Evolutionary conservation across 352 stramenopile species (phyloP).

Genomic region (Pelagophyceae sp.): DNA sequence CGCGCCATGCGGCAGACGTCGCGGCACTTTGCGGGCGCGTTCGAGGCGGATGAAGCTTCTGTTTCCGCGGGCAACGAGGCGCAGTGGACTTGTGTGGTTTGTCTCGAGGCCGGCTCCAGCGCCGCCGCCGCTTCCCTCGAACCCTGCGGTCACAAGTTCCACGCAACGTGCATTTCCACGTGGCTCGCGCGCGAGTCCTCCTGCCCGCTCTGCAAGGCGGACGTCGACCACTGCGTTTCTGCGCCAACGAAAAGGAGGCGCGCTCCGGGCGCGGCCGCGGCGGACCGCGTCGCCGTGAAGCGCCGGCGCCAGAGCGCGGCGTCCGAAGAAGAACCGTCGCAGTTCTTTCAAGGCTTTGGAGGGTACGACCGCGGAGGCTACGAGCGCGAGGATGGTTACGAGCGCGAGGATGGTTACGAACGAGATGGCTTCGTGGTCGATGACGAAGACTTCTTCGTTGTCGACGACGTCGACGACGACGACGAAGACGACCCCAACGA

Average conservation of each 20-base stretch:
- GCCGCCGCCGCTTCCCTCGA: not conserved
- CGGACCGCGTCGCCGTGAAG: not conserved
- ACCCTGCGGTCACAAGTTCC: not conserved
- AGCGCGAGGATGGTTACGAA: not conserved
- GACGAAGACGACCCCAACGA: not conserved
- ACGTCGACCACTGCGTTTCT: not conserved
- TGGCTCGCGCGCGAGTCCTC: not conserved
- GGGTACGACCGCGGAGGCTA: not conserved
- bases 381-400: not conserved
- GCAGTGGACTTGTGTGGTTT: too few relatives aligned
- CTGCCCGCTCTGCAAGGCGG: not conserved
- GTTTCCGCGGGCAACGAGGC: too few relatives aligned
- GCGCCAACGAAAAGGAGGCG: not conserved
- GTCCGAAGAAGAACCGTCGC: not conserved
- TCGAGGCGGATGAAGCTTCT: too few relatives aligned
- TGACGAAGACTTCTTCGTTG: not conserved
- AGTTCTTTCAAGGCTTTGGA: not conserved
- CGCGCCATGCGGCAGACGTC: too few relatives aligned
- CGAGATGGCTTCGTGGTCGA: constrained; percentile 1
- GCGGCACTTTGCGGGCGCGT: too few relatives aligned
- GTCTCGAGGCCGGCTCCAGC: too few relatives aligned
- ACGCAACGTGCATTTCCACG: not conserved
- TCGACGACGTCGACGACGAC: not conserved
- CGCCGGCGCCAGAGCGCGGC: not conserved
- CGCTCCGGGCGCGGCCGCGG: not conserved